phyloP scores from a whole-genome alignment of 768 basidiomycete genomes.

The Boletus rubescentipes region DNA sequence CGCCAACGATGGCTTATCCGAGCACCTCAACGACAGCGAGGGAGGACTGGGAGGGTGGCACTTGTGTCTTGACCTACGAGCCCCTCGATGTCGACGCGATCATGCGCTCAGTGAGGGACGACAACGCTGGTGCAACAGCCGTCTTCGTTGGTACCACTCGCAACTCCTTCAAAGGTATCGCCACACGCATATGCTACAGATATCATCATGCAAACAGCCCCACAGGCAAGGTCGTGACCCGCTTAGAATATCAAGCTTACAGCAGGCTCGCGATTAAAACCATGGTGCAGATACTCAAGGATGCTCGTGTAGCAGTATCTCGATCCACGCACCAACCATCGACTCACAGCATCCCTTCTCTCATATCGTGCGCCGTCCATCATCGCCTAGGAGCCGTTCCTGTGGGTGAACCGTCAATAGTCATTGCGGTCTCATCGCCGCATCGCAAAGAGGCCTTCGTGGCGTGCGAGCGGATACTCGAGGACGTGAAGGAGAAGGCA shows the following conservation, averaged over 20 bases:
- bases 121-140: constrained; percentile 68
- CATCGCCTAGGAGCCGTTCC: constrained; percentile 79
- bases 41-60: constrained; percentile 22
- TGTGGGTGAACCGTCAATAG: constrained; percentile 79
- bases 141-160: constrained; percentile 86
- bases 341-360: constrained; percentile 27
- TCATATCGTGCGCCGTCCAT: constrained; percentile 62
- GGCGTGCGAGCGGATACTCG: constrained; percentile 81
- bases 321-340: constrained; percentile 44
- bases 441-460: constrained; percentile 81
- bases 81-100: constrained; percentile 57
- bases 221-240: constrained; percentile 67
- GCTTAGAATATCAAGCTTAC: constrained; percentile 82
- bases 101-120: constrained; percentile 59
- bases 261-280: constrained; percentile 79
- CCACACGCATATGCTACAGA: neutral
- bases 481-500: constrained; percentile 76
- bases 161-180: constrained; percentile 76
- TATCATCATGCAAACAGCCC: constrained; percentile 6
- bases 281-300: constrained; percentile 57
- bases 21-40: constrained; percentile 26
- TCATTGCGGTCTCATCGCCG: constrained; percentile 81
- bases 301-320: constrained; percentile 41
- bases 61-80: constrained; percentile 57
- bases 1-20: constrained; percentile 24